A percentile compares a stretch with the other conserved stretches of the same genome.
phyloP scores from a whole-genome alignment of 106 monocot species.

The Cymbidium sinense region DNA sequence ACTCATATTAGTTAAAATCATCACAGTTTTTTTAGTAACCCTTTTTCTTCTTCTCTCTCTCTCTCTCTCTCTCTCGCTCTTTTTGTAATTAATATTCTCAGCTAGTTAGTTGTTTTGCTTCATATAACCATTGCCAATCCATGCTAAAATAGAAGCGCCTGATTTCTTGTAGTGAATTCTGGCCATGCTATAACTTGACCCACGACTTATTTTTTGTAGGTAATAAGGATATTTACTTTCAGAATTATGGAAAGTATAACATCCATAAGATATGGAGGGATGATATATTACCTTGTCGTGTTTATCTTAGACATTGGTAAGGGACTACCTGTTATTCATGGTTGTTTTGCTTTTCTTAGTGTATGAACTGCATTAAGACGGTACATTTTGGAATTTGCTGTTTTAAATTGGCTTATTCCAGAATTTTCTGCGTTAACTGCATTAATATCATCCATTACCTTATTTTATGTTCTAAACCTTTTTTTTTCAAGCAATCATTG shows the following conservation, averaged over 20 bases:
- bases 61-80: not conserved
- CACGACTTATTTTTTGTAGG: conserved; percentile 23
- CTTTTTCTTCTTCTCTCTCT: not conserved
- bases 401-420: not conserved
- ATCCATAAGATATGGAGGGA: conserved; percentile 91
- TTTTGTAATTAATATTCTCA: not conserved
- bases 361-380: not conserved
- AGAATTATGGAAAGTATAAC: conserved; percentile 74
- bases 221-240: conserved; percentile 48
- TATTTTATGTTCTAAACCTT: too few species aligned
- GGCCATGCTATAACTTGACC: not conserved
- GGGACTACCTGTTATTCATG: not conserved
- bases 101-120: not conserved
- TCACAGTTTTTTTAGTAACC: not conserved
- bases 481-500: too few species aligned
- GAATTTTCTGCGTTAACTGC: too few species aligned
- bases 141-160: not conserved
- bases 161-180: not conserved
- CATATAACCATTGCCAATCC: not conserved
- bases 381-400: not conserved
- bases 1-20: not conserved
- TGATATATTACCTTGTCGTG: conserved; percentile 84
- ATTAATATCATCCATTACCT: too few species aligned
- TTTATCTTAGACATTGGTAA: conserved; percentile 95
- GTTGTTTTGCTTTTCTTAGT: not conserved